phyloP scores from a whole-genome alignment of 2,329 filamentous ascomycete species.

The Aureobasidium sp. region DNA sequence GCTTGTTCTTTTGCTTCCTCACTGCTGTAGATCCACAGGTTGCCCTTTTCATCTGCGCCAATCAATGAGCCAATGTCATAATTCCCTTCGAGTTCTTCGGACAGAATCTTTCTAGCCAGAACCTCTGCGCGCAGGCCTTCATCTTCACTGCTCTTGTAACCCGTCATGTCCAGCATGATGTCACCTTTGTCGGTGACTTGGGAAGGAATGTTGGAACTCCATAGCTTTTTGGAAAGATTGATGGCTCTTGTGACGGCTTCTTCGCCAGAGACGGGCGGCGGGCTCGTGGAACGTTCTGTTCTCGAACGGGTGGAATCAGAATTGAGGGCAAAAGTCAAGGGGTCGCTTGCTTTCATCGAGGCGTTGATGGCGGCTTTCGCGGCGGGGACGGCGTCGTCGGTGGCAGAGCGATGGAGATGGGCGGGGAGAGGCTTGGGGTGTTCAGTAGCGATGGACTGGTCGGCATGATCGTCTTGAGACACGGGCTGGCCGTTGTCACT shows the following conservation, averaged over 20 bases:
- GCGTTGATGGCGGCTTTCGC: conserved; percentile 31
- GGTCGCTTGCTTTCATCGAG: conserved; percentile 23
- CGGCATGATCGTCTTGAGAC: conserved; percentile 8
- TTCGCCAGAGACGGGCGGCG: conserved; percentile 59
- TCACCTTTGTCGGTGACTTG: conserved; percentile 89
- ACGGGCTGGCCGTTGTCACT: conserved; percentile 2
- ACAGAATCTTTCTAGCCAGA: conserved; percentile 83
- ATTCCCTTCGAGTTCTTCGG: conserved; percentile 86
- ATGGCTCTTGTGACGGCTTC: conserved; percentile 79
- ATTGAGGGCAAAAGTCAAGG: conserved; percentile 16
- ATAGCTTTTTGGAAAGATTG: conserved; percentile 76
- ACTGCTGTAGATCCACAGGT: conserved; percentile 99
- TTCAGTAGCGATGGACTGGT: not conserved
- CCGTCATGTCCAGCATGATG: conserved; percentile 96
- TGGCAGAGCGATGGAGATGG: conserved; percentile 39
- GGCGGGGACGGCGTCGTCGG: conserved; percentile 45
- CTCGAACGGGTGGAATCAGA: conserved; percentile 18
- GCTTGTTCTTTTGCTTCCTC: conserved; percentile 91
- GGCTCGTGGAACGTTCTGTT: conserved; percentile 57
- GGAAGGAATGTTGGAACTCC: conserved; percentile 83
- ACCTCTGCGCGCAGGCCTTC: conserved; percentile 86
- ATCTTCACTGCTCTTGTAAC: conserved; percentile 89
- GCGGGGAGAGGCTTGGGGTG: conserved; percentile 20
- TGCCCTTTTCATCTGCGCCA: conserved; percentile 88
- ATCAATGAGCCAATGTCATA: conserved; percentile 95